These are phyloP conservation scores for Cudoniella acicularis DNA, from an alignment of 495 filamentous ascomycete genomes.

Conservation along the genomic window DNA sequence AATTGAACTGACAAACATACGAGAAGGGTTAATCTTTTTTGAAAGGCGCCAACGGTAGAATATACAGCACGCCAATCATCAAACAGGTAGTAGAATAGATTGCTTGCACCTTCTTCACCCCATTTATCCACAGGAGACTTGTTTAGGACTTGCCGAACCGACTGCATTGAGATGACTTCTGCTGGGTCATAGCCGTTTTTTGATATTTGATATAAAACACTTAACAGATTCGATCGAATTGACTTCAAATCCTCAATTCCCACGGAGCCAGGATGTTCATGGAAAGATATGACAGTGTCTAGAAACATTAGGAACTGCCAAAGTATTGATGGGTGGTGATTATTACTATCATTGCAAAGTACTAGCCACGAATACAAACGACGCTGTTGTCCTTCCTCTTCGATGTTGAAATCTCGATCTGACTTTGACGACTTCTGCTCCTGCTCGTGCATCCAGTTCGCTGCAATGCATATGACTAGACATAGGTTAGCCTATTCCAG, in stretches of 20 bases:
- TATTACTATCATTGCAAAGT: conserved; percentile 73
- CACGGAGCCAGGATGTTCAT: conserved; percentile 58
- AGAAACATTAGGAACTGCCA: background rate
- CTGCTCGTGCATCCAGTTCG: conserved; percentile 68
- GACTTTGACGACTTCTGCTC: conserved; percentile 30
- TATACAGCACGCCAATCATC: conserved; percentile 80
- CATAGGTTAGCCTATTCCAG: conserved; percentile 1
- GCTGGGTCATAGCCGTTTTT: conserved; percentile 31
- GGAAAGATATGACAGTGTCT: conserved; percentile 75
- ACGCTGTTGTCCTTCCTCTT: conserved; percentile 15
- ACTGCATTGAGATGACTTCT: conserved; percentile 47
- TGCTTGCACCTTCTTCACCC: conserved; percentile 60
- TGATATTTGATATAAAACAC: conserved; percentile 71
- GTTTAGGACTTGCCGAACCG: conserved; percentile 31
- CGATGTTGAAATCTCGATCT: conserved; percentile 4
- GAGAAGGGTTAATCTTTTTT: conserved; percentile 50
- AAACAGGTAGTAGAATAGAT: conserved; percentile 84
- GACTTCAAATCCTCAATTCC: conserved; percentile 39
- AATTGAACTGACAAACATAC: conserved; percentile 33
- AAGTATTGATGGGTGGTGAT: conserved; percentile 10
- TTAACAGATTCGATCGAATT: conserved; percentile 64
- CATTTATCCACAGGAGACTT: conserved; percentile 23
- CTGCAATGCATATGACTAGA: conserved; percentile 74
- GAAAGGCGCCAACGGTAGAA: conserved; percentile 49
- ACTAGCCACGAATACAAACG: conserved; percentile 71